Evolutionary conservation across 208 protist genomes (phyloP), one percentile per base, ranked within the genome.

Genomic region (Novymonas esmeraldas): DNA sequence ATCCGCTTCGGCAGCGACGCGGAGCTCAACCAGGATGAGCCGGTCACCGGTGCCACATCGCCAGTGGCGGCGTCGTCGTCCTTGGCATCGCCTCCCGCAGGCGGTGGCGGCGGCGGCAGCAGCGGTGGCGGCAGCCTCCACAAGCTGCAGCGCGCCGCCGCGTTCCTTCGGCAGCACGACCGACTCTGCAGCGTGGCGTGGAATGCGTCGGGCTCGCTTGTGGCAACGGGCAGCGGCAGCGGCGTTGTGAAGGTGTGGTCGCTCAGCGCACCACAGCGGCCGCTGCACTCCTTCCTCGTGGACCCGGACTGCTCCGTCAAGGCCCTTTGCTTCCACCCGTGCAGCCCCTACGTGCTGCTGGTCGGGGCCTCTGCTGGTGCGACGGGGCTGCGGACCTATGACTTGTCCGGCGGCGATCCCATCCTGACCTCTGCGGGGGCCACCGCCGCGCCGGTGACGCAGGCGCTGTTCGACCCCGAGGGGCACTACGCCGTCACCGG

Each of bases 401-500:
- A 89, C 71, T 50, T 94, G 39, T 87, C 82, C 33, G 65, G 73
- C 42, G 70, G 82, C 0, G 46, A 52, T 5, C 71, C 82, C 5
- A 28, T 62, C 16, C 61, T 83, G 29, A 36, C 49, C 28, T 82
- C 70, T 64, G 39, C 61, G 38, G 79, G 73, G 4, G 52, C 65
- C 26, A 92, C 82, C 1, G 61, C 73, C 1, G 83, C 82, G 24
- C 67, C 77, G 26, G 80, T 82, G 24, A 89, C 83, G 48, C 89
- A 95, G 70, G 75, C 74, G 42, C 48, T 91, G 26, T 95, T 90
- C 74, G 84, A 85, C 9, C 89, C 89, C 3, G 89, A 90, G 33
- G 89, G 89, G 26, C 46, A 75, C 24, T 80, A 82, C 64, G 58
- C 90, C 13, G 75, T 95, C 16, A 91, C 84, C 29, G 71, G 78